Percentiles rank a stretch among this genome's conserved stretches.
phyloP scores from a whole-genome alignment of 106 monocot species.

The Iris macrosiphon region DNA sequence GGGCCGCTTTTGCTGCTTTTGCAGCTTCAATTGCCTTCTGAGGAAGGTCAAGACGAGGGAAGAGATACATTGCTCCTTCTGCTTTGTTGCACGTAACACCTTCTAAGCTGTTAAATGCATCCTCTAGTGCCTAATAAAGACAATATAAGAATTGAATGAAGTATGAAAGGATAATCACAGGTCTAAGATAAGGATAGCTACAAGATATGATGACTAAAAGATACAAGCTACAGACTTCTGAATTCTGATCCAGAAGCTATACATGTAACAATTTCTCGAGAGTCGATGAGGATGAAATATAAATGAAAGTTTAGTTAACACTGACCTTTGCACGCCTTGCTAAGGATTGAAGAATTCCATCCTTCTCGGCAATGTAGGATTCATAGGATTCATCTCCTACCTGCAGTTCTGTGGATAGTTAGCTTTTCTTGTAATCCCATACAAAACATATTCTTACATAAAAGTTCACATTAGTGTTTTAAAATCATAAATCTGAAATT shows the following conservation, averaged over 20 bases:
- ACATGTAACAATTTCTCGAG: too few relatives aligned
- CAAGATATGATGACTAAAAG: too few relatives aligned
- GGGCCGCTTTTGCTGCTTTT: conserved; percentile 40
- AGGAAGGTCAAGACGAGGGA: conserved; percentile 67
- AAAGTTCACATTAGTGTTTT: not conserved
- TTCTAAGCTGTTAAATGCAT: conserved; percentile 84
- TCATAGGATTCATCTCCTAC: conserved; percentile 85
- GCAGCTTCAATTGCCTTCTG: conserved; percentile 81
- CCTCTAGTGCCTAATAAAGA: conserved; percentile 61
- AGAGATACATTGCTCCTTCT: conserved; percentile 99
- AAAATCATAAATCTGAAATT: not conserved
- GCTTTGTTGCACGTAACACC: conserved; percentile 89
- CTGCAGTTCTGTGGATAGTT: conserved; percentile 25
- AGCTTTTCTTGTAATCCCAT: not conserved
- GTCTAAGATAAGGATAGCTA: too few relatives aligned
- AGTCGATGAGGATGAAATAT: too few relatives aligned
- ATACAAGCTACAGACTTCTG: too few relatives aligned
- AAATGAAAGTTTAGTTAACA: not conserved
- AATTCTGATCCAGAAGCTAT: too few relatives aligned
- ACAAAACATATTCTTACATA: not conserved
- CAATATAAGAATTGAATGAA: too few relatives aligned
- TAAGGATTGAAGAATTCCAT: conserved; percentile 75
- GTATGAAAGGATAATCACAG: too few relatives aligned
- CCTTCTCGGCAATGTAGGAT: conserved; percentile 52
- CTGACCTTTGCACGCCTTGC: conserved; percentile 84